Base-by-base conservation (phyloP, 2,329 filamentous ascomycete genomes). In the Tolypocladium sp. region DNA sequence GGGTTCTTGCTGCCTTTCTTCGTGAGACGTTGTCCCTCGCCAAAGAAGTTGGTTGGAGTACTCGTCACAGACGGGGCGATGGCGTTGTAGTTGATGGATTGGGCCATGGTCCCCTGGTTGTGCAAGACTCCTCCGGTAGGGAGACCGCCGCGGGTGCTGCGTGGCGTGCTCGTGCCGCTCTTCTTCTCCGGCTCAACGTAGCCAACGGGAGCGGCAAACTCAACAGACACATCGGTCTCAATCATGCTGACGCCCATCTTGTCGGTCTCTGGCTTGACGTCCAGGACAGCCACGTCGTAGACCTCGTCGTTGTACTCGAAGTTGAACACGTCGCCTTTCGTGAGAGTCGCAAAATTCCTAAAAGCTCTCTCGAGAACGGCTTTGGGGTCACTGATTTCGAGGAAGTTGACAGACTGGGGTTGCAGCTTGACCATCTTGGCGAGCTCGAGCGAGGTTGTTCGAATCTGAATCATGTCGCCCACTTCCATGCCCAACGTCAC, bases 341-440 rank as follows among this genome's bases (percentile, higher is more conserved):
- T 96, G 20, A 97, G 82, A 56, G 93, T 93, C 20, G 92, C 91
- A 76, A 97, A 99, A 74, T 95, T 95, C 51, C 93, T 88, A 76
- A 99, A 97, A 0, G 92, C 93, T 67, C 94, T 94, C 76, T 99
- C 94, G 37, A 99, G 85, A 15, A 99, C 94, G 46, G 94, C 94
- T 76, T 96, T 97, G 27, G 94, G 94, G 68, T 99, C 94, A 67
- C 89, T 93, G 71, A 99, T 97, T 53, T 97, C 93, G 63, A 99
- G 88, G 75, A 99, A 99, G 67, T 88, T 89, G 57, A 90, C 86
- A 27, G 91, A 92, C 75, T 99, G 94, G 0, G 94, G 91, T 77
- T 99, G 93, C 10, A 99, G 84, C 76, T 99, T 99, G 78, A 99
- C 95, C 74, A 96, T 88, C 63, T 87, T 88, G 40, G 94, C 94